Percentiles rank a stretch among this genome's conserved stretches.
These are phyloP conservation scores for Penicillium chermesinum DNA, from an alignment of 495 filamentous ascomycete species.

Conservation along the genomic window DNA sequence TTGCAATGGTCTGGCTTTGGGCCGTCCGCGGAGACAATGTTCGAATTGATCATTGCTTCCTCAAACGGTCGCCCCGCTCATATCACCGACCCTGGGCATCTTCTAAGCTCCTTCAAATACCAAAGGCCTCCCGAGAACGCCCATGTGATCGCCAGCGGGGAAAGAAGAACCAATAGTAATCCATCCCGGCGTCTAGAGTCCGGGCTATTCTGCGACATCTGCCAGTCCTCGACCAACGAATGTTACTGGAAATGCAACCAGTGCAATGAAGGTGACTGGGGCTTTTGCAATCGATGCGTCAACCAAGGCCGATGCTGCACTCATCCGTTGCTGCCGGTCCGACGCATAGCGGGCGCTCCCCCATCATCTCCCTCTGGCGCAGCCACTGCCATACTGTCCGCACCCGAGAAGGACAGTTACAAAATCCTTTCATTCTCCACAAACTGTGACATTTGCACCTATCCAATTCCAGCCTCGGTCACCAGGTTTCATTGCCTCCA, in stretches of 20 bases:
- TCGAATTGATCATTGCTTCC: constrained; percentile 39
- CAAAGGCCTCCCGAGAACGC: constrained; percentile 43
- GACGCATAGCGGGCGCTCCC: constrained; percentile 30
- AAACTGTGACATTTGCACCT: constrained; percentile 68
- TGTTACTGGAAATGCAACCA: constrained; percentile 78
- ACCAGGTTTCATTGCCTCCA: constrained; percentile 70
- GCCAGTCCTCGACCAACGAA: constrained; percentile 63
- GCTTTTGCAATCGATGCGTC: constrained; percentile 79
- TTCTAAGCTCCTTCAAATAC: constrained; percentile 63
- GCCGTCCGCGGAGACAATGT: constrained; percentile 54
- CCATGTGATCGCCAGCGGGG: constrained; percentile 22
- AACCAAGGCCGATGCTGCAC: constrained; percentile 71
- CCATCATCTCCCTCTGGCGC: constrained; percentile 19
- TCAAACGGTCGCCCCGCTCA: constrained; percentile 37
- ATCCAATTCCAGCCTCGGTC: constrained; percentile 60
- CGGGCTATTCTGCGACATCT: constrained; percentile 79
- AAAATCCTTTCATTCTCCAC: constrained; percentile 62
- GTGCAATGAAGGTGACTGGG: constrained; percentile 91
- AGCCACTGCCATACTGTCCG: constrained; percentile 14
- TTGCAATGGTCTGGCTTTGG: constrained; percentile 76
- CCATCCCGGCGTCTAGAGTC: constrained; percentile 61
- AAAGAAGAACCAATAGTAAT: constrained; percentile 51
- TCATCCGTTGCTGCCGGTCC: constrained; percentile 67
- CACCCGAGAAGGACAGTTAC: constrained; percentile 38
- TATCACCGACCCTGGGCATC: constrained; percentile 54